Evolutionary conservation across 2,329 filamentous ascomycete species (phyloP), one percentile per base, ranked within the genome.

Genomic region (Trichoderma brevicompactum): DNA sequence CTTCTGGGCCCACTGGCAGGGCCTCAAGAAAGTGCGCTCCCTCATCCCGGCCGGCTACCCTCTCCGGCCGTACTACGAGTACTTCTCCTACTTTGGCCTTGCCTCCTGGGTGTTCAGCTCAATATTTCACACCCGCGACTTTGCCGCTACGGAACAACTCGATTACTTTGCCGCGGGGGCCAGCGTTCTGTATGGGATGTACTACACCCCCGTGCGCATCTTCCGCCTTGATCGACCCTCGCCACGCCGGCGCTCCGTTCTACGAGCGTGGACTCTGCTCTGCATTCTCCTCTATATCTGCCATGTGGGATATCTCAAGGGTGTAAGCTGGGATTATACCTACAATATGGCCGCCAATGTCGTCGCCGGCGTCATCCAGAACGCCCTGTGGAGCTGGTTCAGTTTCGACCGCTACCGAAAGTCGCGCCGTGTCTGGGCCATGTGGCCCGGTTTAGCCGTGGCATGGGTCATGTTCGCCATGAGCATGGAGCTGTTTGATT

Each of bases 341-440:
- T 99, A 99, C 80, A 99, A 99, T 76, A 98, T 99, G 93, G 88
- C 90, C 1, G 95, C 94, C 59, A 99, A 98, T 73, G 91, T 99
- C 19, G 87, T 85, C 3, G 86, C 91, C 10, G 95, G 95, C 3
- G 81, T 93, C 46, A 77, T 94, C 5, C 89, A 93, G 74, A 97
- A 98, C 72, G 60, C 89, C 4, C 79, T 98, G 65, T 98, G 95
- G 95, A 91, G 84, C 49, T 90, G 86, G 77, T 97, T 96, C 78
- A 94, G 91, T 75, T 86, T 91, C 70, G 80, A 81, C 69, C 85
- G 89, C 70, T 98, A 94, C 78, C 82, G 83, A 69, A 87, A 87
- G 76, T 86, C 90, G 17, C 86, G 87, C 52, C 86, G 89, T 69
- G 78, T 83, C 17, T 99, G 95, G 95, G 89, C 93, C 32, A 87